Evolutionary conservation across 129 eudicot genomes (phyloP), one percentile per base, ranked within the genome.

Genomic region (Flaveria bidentis): DNA sequence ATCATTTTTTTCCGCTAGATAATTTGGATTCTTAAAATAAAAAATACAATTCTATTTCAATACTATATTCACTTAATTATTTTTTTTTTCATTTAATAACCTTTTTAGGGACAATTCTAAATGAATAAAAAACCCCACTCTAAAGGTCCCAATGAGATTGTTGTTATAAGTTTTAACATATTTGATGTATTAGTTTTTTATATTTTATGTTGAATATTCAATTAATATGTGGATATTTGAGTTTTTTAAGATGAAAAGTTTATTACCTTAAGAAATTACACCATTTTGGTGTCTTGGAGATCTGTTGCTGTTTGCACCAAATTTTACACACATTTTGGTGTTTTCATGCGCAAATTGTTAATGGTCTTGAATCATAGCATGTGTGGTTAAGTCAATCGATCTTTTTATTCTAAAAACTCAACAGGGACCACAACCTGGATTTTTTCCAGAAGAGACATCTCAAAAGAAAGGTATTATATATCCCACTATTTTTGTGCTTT

Each of bases 341-440:
- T 61, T 41, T 26, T 25, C 30, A 25, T 8, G 5, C 41, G 26
- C 28, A 26, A 14, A 16, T 36, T 64, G 23, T 16, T 15, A 36
- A 64, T 64, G 46, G 46, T 64, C 12, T 33, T 9, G 16, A 30
- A 39, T 16, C 10, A 18, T 41, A 77, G 23, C 67, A 56, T 42
- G 17, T 57, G 67, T 45, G 49, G 44, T 22, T 73, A 67, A 44
- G 53, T 65, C 58, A 33, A 45, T 69, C 60, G 51, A 57, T 75
- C 51, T 30, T 12, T 11, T 78, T n/a, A 22, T 26, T 52, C 23
- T 80, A 36, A 23, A 78, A 69, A 69, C 70, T 73, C 14, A 15
- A 16, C 74, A 92, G 98, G 98, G 86, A 20, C 92, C 92, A 64
- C 86, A 87, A 51, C 96, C 92, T 22, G 96, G 92, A 36, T 93